These are phyloP conservation scores for Amylocarpus encephaloides DNA, from an alignment of 2,329 filamentous ascomycete species.

Conservation along the genomic window DNA sequence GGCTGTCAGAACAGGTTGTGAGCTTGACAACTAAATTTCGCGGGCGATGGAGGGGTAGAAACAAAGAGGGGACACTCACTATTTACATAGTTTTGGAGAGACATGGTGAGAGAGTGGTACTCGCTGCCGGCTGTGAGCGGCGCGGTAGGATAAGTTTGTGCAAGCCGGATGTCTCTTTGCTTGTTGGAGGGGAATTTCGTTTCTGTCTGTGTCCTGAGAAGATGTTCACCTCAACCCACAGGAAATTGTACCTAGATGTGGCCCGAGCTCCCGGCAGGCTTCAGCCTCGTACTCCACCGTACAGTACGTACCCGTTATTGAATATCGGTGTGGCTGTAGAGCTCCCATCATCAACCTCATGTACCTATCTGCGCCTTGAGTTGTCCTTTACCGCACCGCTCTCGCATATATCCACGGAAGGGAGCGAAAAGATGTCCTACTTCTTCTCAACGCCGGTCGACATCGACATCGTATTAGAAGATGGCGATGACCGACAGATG, in stretches of 20 bases:
- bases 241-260: conserved; percentile 4
- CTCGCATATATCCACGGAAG: not conserved
- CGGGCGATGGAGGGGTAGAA: conserved; percentile 1
- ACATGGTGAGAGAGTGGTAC: conserved; percentile 35
- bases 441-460: conserved; percentile 98
- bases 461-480: conserved; percentile 96
- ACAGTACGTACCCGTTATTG: not conserved
- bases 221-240: not conserved
- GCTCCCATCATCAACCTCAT: conserved; percentile 8
- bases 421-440: conserved; percentile 66
- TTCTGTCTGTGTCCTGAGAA: not conserved
- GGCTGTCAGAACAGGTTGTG: conserved; percentile 33
- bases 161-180: not conserved
- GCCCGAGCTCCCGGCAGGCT: conserved; percentile 14
- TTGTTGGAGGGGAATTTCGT: not conserved
- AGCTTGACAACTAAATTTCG: conserved; percentile 20
- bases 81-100: conserved; percentile 47
- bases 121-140: not conserved
- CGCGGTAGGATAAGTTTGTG: not conserved
- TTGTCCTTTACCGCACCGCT: not conserved
- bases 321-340: not conserved
- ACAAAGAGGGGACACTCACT: conserved; percentile 35
- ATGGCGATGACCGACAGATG: conserved; percentile 87
- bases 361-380: conserved; percentile 1
- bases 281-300: conserved; percentile 14